phyloP scores from a whole-genome alignment of 495 filamentous ascomycete genomes.

The Astrothelium subdiscretum region DNA sequence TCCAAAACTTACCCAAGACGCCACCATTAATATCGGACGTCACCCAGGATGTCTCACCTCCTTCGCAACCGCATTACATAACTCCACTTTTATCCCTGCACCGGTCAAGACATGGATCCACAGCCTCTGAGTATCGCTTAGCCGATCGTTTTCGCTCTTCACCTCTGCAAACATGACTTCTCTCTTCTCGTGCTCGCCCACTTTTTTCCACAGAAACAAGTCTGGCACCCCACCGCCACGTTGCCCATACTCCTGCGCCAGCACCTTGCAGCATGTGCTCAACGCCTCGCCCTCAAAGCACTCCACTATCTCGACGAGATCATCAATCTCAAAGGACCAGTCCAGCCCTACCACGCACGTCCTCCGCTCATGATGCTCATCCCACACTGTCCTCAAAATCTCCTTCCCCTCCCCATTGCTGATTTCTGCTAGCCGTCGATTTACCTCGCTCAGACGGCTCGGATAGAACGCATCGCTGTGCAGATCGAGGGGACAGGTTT shows the following conservation, averaged over 20 bases:
- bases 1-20: too few species aligned
- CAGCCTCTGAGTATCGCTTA: constrained; percentile 91
- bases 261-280: constrained; percentile 72
- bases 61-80: constrained; percentile 77
- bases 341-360: constrained; percentile 84
- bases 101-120: constrained; percentile 90
- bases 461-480: constrained; percentile 92
- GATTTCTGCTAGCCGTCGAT: constrained; percentile 75
- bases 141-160: constrained; percentile 87
- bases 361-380: constrained; percentile 48
- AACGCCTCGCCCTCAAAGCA: constrained; percentile 74
- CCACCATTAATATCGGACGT: too few species aligned
- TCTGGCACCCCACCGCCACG: constrained; percentile 85
- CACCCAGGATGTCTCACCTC: constrained; percentile 38
- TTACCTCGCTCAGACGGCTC: constrained; percentile 74
- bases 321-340: constrained; percentile 76
- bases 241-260: constrained; percentile 87
- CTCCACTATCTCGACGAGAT: constrained; percentile 67
- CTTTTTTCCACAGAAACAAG: constrained; percentile 69
- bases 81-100: constrained; percentile 73
- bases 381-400: constrained; percentile 58
- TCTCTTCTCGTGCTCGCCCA: constrained; percentile 24
- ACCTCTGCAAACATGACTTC: constrained; percentile 82
- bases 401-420: constrained; percentile 39
- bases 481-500: constrained; percentile 86